Evolutionary conservation across 768 basidiomycete genomes (phyloP).

Genomic region (Lepiota brunneoincarnata): DNA sequence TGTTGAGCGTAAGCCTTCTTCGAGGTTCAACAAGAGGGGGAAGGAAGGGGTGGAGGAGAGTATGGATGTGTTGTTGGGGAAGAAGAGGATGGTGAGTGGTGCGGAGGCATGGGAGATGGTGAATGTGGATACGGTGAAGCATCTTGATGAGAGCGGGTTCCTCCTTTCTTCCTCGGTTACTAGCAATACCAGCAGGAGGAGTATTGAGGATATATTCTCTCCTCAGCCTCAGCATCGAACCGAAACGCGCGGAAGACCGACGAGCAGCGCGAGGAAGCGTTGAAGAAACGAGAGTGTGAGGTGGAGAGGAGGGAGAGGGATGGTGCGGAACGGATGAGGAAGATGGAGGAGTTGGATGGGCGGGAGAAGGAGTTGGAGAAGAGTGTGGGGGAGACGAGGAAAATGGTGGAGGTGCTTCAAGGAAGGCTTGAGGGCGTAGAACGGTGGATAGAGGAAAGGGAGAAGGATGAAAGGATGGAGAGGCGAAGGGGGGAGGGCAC

Average conservation of each 20-base stretch:
- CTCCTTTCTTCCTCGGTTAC: too few species aligned
- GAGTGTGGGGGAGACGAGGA: background rate
- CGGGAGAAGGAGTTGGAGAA: background rate
- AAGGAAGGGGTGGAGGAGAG: background rate
- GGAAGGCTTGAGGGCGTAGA: background rate
- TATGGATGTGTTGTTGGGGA: conserved; percentile 2
- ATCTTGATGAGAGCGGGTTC: background rate
- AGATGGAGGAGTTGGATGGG: background rate
- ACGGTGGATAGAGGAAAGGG: background rate
- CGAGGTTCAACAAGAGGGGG: background rate
- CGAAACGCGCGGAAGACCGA: too few species aligned
- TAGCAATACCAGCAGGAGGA: background rate
- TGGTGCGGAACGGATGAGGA: background rate
- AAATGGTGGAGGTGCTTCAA: background rate
- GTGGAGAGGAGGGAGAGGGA: background rate
- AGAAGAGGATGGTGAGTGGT: conserved; percentile 9
- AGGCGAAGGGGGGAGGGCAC: background rate
- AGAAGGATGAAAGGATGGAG: background rate
- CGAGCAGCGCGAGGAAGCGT: too few species aligned
- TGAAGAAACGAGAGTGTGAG: too few species aligned
- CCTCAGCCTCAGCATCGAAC: background rate
- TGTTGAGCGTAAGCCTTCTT: background rate
- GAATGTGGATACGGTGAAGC: conserved; percentile 8
- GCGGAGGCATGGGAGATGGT: conserved; percentile 11
- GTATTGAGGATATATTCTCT: conserved; percentile 9